Base-by-base conservation (phyloP, 495 filamentous ascomycete genomes). In the Chaetomium cochliodes region DNA sequence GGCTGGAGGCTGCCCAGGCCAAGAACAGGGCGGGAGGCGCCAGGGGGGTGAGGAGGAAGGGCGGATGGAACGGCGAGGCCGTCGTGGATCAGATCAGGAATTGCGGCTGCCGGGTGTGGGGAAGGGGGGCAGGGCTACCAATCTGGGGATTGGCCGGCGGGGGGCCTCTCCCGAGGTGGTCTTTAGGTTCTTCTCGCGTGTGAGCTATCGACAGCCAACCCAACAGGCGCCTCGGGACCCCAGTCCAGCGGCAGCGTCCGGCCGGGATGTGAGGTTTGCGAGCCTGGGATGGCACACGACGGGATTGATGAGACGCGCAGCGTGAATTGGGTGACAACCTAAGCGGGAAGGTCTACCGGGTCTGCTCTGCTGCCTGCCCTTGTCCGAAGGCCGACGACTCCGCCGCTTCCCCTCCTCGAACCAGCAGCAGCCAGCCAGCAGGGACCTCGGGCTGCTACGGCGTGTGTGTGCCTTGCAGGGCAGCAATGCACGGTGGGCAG, bases 101-200 rank as follows among this genome's bases (percentile, higher is more conserved):
- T 69, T 72, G 70, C 72, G 73, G 74, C 70, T 70, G 69, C 65
- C 62, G 50, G 50, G 26, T 30, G 65, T 69, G 74, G 74, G 74
- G 73, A 52, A 68, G 69, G 58, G 67, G 67, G 67, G 70, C 69
- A 71, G 39, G 69, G 62, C 65, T 67, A 71, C 68, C 72, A 71
- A 73, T 56, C 54, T 33, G 58, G 58, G 30, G 63, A 65, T 56
- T 56, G 39, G 51, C 33, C 33, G 33, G 33, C 49, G 44, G 63
- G 63, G 41, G 39, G 30, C 30, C 30, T 33, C 37, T 58, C 42
- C 52, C 52, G 65, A 37, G 33, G 44, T 8, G 2, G 26, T 55
- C 28, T 47, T 20, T n/a, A n/a, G n/a, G n/a, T n/a, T 64, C 39
- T 59, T 60, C 8, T 55, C 62, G 22, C 62, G 55, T 20, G 46